A percentile compares a stretch with the other conserved stretches of the same genome.
phyloP scores from a whole-genome alignment of 2,329 filamentous ascomycete species.

The Exophiala spinifera region DNA sequence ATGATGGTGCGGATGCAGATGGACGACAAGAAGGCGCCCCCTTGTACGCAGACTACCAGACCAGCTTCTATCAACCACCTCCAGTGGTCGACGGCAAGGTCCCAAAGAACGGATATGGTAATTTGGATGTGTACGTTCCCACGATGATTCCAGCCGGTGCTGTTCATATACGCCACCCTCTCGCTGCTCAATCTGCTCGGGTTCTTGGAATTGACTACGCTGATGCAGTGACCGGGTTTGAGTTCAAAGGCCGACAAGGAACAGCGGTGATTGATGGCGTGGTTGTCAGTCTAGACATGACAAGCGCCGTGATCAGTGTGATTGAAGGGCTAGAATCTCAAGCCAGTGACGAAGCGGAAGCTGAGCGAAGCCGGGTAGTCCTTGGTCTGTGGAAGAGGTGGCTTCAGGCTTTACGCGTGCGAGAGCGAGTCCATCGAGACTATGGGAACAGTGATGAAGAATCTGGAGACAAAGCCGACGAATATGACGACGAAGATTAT shows the following conservation, averaged over 20 bases:
- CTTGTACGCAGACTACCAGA: constrained; percentile 60
- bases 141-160: constrained; percentile 62
- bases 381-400: constrained; percentile 60
- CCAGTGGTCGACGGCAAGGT: constrained; percentile 71
- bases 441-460: constrained; percentile 38
- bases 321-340: constrained; percentile 66
- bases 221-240: constrained; percentile 84
- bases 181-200: constrained; percentile 58
- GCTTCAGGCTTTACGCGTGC: constrained; percentile 63
- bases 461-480: constrained; percentile 29
- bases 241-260: constrained; percentile 79
- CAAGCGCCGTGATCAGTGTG: constrained; percentile 68
- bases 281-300: constrained; percentile 69
- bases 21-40: constrained; percentile 48
- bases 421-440: constrained; percentile 64
- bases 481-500: constrained; percentile 30
- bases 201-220: constrained; percentile 78
- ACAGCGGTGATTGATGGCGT: constrained; percentile 78
- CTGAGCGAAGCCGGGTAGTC: constrained; percentile 49
- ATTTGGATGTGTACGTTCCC: constrained; percentile 61
- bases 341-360: constrained; percentile 60
- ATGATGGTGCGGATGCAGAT: constrained; percentile 43
- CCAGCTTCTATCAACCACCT: constrained; percentile 70
- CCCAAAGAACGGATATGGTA: constrained; percentile 60
- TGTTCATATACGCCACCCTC: constrained; percentile 53